Evolutionary conservation across 2,329 filamentous ascomycete species (phyloP).

Genomic region (Colletotrichum sansevieriae): DNA sequence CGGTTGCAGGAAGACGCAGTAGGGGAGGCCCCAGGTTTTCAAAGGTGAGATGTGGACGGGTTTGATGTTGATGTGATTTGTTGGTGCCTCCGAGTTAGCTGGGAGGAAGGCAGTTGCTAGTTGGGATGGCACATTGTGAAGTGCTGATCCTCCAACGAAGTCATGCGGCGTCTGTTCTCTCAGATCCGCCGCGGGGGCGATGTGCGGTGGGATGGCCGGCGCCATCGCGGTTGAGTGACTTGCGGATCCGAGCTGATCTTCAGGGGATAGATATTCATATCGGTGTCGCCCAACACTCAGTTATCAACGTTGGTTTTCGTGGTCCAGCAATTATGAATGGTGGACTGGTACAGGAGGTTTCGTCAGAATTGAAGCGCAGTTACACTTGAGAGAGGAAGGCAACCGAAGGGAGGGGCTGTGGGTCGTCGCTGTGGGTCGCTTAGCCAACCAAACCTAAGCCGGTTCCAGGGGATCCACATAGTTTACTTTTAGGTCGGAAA

Average conservation of each 20-base stretch:
- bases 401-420: background rate
- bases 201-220: background rate
- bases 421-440: conserved; percentile 30
- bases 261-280: background rate
- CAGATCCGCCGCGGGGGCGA: background rate
- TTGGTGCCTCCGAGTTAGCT: no score
- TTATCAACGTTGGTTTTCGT: no score
- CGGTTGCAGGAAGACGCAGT: conserved; percentile 4
- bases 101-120: background rate
- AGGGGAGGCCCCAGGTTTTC: conserved; percentile 5
- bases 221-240: background rate
- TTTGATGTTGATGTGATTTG: conserved; percentile 17
- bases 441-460: conserved; percentile 34
- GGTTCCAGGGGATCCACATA: background rate
- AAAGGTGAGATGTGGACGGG: background rate
- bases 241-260: conserved; percentile 11
- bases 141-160: conserved; percentile 1
- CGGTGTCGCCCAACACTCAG: background rate
- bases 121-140: background rate
- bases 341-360: background rate
- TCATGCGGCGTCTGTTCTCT: background rate
- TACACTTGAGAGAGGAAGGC: conserved; percentile 21
- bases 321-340: no score
- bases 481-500: background rate
- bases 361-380: conserved; percentile 24